phyloP scores from a whole-genome alignment of 306 rosid species.

The Rubus parviflorus region DNA sequence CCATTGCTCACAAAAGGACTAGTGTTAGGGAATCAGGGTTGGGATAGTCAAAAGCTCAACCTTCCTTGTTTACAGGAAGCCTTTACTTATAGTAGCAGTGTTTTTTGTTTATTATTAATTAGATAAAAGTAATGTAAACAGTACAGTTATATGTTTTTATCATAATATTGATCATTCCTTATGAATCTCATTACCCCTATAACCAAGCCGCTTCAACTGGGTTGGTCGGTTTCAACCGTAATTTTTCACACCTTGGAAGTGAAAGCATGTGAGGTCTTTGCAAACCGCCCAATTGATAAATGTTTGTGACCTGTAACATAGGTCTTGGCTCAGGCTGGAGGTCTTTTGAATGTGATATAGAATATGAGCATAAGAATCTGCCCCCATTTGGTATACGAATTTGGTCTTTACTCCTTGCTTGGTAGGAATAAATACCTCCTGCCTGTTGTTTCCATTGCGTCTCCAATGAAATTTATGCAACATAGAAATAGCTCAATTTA shows the following conservation, averaged over 20 bases:
- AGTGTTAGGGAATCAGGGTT: not conserved
- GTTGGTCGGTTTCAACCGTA: not conserved
- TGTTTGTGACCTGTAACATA: not conserved
- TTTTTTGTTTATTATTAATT: not conserved
- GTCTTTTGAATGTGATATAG: conserved; percentile 3
- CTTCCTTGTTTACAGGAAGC: not conserved
- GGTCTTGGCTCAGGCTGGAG: not conserved
- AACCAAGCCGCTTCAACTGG: not conserved
- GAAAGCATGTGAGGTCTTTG: too few species aligned
- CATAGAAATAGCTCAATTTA: not conserved
- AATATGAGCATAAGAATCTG: not conserved
- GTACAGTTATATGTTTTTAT: not conserved
- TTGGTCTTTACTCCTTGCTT: not conserved
- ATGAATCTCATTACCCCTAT: not conserved
- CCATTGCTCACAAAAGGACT: not conserved
- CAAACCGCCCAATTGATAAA: too few species aligned
- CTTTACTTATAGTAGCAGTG: not conserved
- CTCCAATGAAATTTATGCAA: not conserved
- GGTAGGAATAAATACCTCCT: not conserved
- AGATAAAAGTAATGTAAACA: not conserved
- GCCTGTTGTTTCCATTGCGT: not conserved
- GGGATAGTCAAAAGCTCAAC: not conserved
- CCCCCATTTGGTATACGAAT: not conserved
- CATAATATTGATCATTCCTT: not conserved
- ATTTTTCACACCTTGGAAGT: too few species aligned